Base-by-base conservation (phyloP, 352 stramenopile genomes). In the Pythium sukuiense region DNA sequence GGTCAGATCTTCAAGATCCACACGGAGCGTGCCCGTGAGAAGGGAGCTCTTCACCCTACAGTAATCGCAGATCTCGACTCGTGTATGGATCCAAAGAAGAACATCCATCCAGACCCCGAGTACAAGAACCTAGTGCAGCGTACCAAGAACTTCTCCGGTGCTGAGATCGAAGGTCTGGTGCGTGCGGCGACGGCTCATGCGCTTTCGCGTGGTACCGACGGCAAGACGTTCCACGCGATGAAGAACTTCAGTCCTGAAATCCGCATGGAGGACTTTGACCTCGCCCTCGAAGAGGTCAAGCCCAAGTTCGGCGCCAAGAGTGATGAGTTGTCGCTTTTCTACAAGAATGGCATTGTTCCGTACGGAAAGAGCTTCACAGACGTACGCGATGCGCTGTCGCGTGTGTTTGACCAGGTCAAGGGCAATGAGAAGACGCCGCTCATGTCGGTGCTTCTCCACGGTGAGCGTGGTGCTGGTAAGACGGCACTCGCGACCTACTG, bases 131-230 rank as follows among this genome's bases (percentile, higher is more conserved):
- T 99, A 33, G 95, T 97, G 13, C 84, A 97, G 61, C 88, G 92
- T 55, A 99, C 96, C 9, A 99, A 99, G 76, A 99, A 99, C 74
- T 99, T 99, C 80, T 99, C 94, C 0, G 97, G 97, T 59, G 98
- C 98, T 2, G 97, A 99, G 72, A 89, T 99, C 61, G 97, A 99
- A 89, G 97, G 98, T 76, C 81, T 99, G 3, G 96, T 99, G 60
- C 98, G 98, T 60, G 93, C 93, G 4, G 97, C 89, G 37, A 93
- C 85, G 24, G 89, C 90, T 0, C 90, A 95, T 50, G 90, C 89
- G 13, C 78, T 95, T 6, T 92, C 83, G 29, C 81, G 87, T 16
- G 87, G 87, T 57, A 95, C 87, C 6, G 80, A 95, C 59, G 85
- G 87, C 45, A 88, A 90, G 58, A 95, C 82, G 16, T 93, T 93